Base-by-base conservation (phyloP, 108 stramenopile species). In the Pelagomonas calceolata region DNA sequence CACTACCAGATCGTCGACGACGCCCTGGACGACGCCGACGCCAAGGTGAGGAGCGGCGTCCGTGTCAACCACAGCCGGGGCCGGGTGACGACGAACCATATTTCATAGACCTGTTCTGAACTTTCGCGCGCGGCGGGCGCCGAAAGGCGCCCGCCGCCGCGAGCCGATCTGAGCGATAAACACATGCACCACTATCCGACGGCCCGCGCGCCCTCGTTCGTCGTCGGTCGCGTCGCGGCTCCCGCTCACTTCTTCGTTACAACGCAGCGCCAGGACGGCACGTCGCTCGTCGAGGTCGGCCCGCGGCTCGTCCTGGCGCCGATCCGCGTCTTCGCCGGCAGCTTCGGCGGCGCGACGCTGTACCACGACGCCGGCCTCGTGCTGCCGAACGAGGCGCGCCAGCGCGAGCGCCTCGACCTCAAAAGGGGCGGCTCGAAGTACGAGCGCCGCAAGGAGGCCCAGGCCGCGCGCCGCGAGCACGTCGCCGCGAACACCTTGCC, bases 1-100 rank as follows among this genome's bases (percentile, higher is more conserved):
- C 95, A 98, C 76, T 99, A 97, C 75, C 95, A 98, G 82, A 96
- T 99, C 66, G 74, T 96, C 15, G 95, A 99, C 79, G 76, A 90
- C 70, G 78, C 75, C 30, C 10, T 67, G 33, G 76, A 76, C 30
- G 51, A 60, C 21, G 39, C 39, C 9, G 39, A 43, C 39, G 39
- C 39, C 9, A 12, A 10, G 9, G 39, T 43, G 9, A n/a, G n/a
- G n/a, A n/a, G n/a, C n/a, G n/a, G n/a, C n/a, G n/a, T n/a, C n/a
- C n/a, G n/a, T n/a, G n/a, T n/a, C n/a, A n/a, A n/a, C n/a, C n/a
- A n/a, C n/a, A n/a, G n/a, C n/a, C n/a, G n/a, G n/a, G 12, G 39
- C 51, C 51, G 51, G 51, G 51, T 60, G 51, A 60, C 51, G 51
- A 60, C 29, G 14, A 60, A 60, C 39, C 51, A 4, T n/a, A n/a